phyloP scores from a whole-genome alignment of 768 basidiomycete species.

The Naganishia vishniacii region DNA sequence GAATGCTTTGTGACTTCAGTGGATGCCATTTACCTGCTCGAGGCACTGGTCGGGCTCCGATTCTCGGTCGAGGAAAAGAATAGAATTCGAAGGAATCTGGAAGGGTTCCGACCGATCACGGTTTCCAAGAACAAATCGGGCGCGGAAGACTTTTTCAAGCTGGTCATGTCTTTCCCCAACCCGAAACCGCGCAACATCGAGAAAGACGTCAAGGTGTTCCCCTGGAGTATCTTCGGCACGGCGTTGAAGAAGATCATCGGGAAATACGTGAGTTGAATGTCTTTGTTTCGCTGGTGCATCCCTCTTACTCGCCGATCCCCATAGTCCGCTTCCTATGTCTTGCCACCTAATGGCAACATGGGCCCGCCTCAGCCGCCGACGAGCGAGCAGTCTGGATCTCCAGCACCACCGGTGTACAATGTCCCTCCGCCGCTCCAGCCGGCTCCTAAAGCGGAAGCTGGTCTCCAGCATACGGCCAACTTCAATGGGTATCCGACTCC shows the following conservation, averaged over 20 bases:
- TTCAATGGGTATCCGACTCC: conserved; percentile 5
- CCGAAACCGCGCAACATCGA: conserved; percentile 96
- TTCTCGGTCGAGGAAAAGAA: conserved; percentile 97
- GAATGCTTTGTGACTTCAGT: conserved; percentile 87
- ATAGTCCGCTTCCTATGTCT: conserved; percentile 39
- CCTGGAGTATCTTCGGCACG: conserved; percentile 51
- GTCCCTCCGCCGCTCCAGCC: conserved; percentile 28
- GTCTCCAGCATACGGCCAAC: neutral
- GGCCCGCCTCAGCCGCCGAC: conserved; percentile 24
- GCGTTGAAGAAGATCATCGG: conserved; percentile 52
- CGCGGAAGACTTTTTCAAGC: conserved; percentile 81
- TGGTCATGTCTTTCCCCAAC: conserved; percentile 91
- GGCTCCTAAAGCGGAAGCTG: conserved; percentile 2
- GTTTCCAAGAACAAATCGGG: conserved; percentile 78
- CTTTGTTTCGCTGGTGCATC: neutral
- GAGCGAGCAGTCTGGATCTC: conserved; percentile 9
- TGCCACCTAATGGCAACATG: conserved; percentile 32
- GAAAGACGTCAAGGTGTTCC: conserved; percentile 70
- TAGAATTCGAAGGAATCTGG: conserved; percentile 85
- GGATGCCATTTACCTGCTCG: conserved; percentile 88
- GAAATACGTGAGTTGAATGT: conserved; percentile 50
- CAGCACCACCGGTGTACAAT: conserved; percentile 20
- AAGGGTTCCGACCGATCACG: conserved; percentile 83
- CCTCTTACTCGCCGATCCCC: neutral
- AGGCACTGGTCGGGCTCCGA: conserved; percentile 65